Conservation (phyloP, 2,329 filamentous ascomycete genomes). For the Botrytis elliptica region DNA sequence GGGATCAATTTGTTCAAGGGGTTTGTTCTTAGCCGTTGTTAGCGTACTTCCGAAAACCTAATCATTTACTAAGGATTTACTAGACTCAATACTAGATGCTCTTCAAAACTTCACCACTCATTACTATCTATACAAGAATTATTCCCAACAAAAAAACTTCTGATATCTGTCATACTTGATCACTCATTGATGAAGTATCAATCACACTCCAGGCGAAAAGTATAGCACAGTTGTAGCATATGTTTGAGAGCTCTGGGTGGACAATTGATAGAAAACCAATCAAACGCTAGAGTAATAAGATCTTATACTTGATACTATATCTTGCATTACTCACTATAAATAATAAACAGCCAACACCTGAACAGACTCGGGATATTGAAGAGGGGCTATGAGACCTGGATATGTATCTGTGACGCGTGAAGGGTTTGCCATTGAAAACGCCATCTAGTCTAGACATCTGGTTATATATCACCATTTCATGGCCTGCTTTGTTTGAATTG, state of each 20-base stretch:
- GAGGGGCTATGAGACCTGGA: not conserved
- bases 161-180: not conserved
- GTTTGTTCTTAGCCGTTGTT: not conserved
- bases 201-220: not conserved
- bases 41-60: not conserved
- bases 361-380: not conserved
- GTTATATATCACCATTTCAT: not conserved
- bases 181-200: not conserved
- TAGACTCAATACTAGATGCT: not conserved
- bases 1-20: not conserved
- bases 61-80: not conserved
- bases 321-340: not conserved
- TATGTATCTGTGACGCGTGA: not conserved
- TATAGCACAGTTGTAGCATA: not conserved
- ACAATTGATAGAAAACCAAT: not conserved
- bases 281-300: not conserved
- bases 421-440: not conserved
- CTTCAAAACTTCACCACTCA: not conserved
- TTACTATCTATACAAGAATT: not conserved
- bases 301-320: not conserved
- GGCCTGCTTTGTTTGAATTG: not conserved
- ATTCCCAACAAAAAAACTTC: not conserved
- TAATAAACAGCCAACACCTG: not conserved
- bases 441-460: not conserved
- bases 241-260: not conserved